Percentiles rank a stretch among this genome's conserved stretches.
Conservation (phyloP, 2,329 filamentous ascomycete species). For the Trichoderma afroharzianum region DNA sequence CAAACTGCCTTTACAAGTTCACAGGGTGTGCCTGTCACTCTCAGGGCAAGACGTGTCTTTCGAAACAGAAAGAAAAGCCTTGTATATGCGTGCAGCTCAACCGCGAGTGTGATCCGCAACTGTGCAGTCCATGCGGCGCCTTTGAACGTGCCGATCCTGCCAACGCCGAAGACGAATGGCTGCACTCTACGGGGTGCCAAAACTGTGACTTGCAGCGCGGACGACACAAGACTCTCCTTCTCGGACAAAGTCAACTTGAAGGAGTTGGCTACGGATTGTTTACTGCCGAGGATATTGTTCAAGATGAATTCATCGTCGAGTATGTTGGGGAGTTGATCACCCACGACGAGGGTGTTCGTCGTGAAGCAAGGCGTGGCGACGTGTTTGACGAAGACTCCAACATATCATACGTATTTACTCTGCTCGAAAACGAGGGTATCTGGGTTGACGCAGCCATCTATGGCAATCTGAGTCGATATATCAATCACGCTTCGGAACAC, state of each 20-base stretch:
- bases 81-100: conserved; percentile 72
- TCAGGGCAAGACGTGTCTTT: conserved; percentile 55
- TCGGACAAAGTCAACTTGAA: conserved; percentile 67
- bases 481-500: conserved; percentile 66
- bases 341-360: conserved; percentile 64
- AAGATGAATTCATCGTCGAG: conserved; percentile 74
- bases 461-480: conserved; percentile 78
- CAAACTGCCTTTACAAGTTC: conserved; percentile 60
- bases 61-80: conserved; percentile 53
- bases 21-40: conserved; percentile 63
- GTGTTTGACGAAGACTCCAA: conserved; percentile 58
- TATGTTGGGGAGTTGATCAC: conserved; percentile 77
- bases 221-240: conserved; percentile 59
- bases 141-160: conserved; percentile 63
- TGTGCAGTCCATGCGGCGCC: conserved; percentile 70
- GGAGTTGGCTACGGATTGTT: conserved; percentile 73
- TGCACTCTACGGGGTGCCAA: conserved; percentile 60
- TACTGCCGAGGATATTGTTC: conserved; percentile 61
- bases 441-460: conserved; percentile 73
- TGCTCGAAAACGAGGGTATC: conserved; percentile 57
- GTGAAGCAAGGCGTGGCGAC: conserved; percentile 58
- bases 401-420: conserved; percentile 62
- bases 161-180: conserved; percentile 57
- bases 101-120: conserved; percentile 74
- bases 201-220: conserved; percentile 71